Conservation (phyloP, 2,329 filamentous ascomycete genomes). For the Penicillium sp. region DNA sequence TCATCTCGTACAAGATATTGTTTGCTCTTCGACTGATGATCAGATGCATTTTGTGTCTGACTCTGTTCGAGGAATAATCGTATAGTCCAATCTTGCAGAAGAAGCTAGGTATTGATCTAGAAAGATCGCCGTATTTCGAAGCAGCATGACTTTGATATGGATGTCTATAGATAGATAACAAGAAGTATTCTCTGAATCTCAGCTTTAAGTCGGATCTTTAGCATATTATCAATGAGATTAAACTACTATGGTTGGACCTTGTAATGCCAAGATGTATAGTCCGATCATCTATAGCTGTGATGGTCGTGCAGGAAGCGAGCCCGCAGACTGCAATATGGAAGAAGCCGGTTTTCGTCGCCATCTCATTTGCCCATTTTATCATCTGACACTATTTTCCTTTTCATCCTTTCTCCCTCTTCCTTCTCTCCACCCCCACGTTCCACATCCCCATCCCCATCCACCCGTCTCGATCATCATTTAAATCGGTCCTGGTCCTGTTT, state of each 20-base stretch:
- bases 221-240: background rate
- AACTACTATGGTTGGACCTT: conserved; percentile 6
- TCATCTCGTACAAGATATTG: too few relatives aligned
- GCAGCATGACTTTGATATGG: too few relatives aligned
- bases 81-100: too few relatives aligned
- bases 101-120: too few relatives aligned
- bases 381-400: conserved; percentile 10
- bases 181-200: too few relatives aligned
- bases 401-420: background rate
- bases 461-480: background rate
- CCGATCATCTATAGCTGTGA: conserved; percentile 11
- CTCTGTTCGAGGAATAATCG: too few relatives aligned
- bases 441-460: background rate
- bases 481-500: conserved; percentile 2
- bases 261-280: conserved; percentile 9
- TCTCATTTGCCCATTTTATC: conserved; percentile 1
- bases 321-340: background rate
- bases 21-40: too few relatives aligned
- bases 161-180: too few relatives aligned
- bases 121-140: too few relatives aligned
- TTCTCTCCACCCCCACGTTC: background rate
- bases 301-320: background rate
- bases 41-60: too few relatives aligned
- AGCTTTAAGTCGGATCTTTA: too few relatives aligned
- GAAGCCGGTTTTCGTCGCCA: background rate